phyloP scores from a whole-genome alignment of 805 yeast genomes.

The Saturnispora galanensis region DNA sequence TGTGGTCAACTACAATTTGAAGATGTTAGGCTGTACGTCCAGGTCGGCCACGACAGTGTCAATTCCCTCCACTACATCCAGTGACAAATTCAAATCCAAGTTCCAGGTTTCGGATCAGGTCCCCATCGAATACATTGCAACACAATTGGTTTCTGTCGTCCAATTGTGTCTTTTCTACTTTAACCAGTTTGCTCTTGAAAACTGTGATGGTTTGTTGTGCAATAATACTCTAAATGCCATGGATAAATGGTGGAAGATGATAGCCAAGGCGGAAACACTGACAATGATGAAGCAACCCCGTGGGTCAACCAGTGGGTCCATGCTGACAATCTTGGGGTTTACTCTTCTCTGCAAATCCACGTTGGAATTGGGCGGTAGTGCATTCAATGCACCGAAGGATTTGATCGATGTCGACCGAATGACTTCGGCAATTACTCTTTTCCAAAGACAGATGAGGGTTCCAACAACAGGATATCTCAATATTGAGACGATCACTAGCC shows the following conservation, averaged over 20 bases:
- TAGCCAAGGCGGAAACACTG: constrained; percentile 26
- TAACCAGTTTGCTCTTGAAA: constrained; percentile 54
- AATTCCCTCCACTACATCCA: constrained; percentile 67
- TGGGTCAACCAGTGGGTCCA: constrained; percentile 34
- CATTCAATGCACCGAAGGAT: constrained; percentile 59
- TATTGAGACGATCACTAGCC: constrained; percentile 16
- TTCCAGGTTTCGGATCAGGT: constrained; percentile 49
- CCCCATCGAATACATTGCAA: constrained; percentile 54
- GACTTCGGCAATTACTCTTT: constrained; percentile 55
- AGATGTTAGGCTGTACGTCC: constrained; percentile 75
- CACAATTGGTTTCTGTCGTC: constrained; percentile 61
- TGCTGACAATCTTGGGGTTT: constrained; percentile 73
- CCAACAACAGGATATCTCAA: constrained; percentile 16
- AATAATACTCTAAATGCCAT: constrained; percentile 66
- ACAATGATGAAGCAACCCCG: constrained; percentile 15
- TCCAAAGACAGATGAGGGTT: constrained; percentile 44
- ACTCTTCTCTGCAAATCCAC: constrained; percentile 57
- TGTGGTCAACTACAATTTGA: constrained; percentile 65
- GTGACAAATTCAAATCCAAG: constrained; percentile 70
- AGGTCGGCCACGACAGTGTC: constrained; percentile 65
- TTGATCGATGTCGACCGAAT: constrained; percentile 71
- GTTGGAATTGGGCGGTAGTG: constrained; percentile 44
- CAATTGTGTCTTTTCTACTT: constrained; percentile 76
- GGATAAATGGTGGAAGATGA: constrained; percentile 66
- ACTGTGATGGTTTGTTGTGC: constrained; percentile 81